phyloP scores from a whole-genome alignment of 1,139 yeast genomes.

The Saccharomyces uvarum region DNA sequence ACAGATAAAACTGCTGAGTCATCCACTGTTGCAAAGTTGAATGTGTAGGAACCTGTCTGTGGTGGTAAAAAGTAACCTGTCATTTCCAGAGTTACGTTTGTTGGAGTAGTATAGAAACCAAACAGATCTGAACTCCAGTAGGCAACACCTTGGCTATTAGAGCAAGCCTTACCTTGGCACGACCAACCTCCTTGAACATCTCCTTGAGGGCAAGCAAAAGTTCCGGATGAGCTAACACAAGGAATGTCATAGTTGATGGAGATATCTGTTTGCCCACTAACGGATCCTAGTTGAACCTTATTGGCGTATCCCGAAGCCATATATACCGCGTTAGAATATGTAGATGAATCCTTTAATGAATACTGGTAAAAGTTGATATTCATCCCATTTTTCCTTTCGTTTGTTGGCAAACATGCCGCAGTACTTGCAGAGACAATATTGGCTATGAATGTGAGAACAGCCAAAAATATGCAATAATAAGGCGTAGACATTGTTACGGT shows the following conservation, averaged over 20 bases:
- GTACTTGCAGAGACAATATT: neutral
- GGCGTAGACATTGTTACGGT: neutral
- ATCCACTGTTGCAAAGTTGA: slow-evolving; percentile 20
- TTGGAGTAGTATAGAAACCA: slow-evolving; percentile 1
- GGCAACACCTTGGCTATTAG: neutral
- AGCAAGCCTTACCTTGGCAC: neutral
- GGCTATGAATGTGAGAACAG: neutral
- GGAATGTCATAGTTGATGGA: neutral
- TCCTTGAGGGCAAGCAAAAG: neutral
- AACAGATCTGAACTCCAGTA: neutral
- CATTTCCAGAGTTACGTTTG: slow-evolving; percentile 20
- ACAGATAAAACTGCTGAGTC: slow-evolving; percentile 26
- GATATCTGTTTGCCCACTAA: neutral
- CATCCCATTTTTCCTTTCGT: neutral
- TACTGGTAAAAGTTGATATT: neutral
- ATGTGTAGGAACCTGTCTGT: slow-evolving; percentile 24
- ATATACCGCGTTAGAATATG: neutral
- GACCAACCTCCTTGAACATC: neutral
- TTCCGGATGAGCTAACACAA: slow-evolving; percentile 29
- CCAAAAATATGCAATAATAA: neutral
- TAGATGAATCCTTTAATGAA: neutral
- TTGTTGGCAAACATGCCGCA: neutral
- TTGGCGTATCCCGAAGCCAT: neutral
- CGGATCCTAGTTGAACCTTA: neutral
- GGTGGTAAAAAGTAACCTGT: slow-evolving; percentile 28